These are phyloP conservation scores for Rhodamnia argentea DNA, from an alignment of 345 rosid species.

Conservation along the genomic window DNA sequence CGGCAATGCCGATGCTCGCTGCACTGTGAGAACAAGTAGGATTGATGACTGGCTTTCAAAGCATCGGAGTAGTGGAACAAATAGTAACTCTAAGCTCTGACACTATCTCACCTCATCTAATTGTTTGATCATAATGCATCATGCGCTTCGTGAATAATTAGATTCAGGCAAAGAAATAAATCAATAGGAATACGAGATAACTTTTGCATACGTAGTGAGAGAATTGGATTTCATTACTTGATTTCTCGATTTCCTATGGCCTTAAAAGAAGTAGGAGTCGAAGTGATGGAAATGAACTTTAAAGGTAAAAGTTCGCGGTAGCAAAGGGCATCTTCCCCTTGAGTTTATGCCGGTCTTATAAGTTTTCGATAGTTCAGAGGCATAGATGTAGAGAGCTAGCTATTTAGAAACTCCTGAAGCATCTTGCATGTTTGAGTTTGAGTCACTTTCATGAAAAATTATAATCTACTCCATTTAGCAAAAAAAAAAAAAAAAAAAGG, in stretches of 20 bases:
- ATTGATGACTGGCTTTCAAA: no score
- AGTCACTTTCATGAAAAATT: fast-evolving
- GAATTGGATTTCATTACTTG: not conserved
- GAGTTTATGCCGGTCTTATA: not conserved
- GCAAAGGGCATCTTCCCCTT: not conserved
- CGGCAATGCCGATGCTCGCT: no score
- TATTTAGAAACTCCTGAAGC: fast-evolving
- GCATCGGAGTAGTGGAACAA: no score
- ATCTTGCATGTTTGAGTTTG: not conserved
- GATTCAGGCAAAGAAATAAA: not conserved
- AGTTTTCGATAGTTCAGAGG: not conserved
- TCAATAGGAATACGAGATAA: not conserved
- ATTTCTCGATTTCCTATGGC: no score
- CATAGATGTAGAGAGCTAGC: not conserved
- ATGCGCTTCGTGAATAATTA: not conserved
- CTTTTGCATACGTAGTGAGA: not conserved
- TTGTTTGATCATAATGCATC: no score
- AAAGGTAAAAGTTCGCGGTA: fast-evolving
- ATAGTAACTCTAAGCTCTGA: not conserved
- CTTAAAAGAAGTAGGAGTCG: not conserved
- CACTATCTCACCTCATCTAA: not conserved
- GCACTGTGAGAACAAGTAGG: no score
- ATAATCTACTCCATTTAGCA: no score
- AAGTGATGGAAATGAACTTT: not conserved
- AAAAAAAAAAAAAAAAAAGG: not conserved